Base-by-base conservation (phyloP, 202 grass and related monocot species). In the Saccharum hybrid region DNA sequence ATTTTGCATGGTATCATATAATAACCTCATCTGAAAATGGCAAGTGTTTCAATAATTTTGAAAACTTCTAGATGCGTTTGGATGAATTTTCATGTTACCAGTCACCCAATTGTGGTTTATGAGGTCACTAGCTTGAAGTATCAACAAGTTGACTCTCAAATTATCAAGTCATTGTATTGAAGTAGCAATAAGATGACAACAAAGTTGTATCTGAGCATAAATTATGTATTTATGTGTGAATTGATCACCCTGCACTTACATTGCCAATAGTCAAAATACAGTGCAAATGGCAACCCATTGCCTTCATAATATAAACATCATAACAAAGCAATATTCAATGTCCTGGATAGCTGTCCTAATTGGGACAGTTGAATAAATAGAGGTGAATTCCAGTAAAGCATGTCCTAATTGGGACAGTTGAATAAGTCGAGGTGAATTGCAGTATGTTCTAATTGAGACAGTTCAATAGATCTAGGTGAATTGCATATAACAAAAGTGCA, bases 401-500 rank as follows among this genome's bases (percentile, higher is more conserved):
- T 61, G 9, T 61, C 57, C 10, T 26, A 10, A 61, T 11, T 22
- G 21, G 56, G 19, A 22, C 3, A 60, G 56, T 60, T 22, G n/a
- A 23, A 23, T 21, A 59, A 1, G 23, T 60, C 8, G 8, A 1
- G n/a, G 7, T 60, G 15, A 15, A 52, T 19, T 52, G 68, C 8
- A 82, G 66, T 18, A 77, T 30, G 48, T 45, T 8, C 43, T 74
- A 15, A 72, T 65, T 19, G 5, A 18, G 14, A 26, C 45, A 68
- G 34, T 48, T 49, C 4, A 49, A 42, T 39, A 78, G 34, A 82
- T 67, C 11, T 12, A 63, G 38, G 1, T 68, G 21, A 54, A 81
- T 65, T 81, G 64, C 63, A 87, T 87, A 68, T 75, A 75, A 83
- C 3, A 87, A 54, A 38, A 52, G 64, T 54, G 59, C 21, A 79